Evolutionary conservation across 805 yeast species (phyloP).

Genomic region (Candida mattraensis): DNA sequence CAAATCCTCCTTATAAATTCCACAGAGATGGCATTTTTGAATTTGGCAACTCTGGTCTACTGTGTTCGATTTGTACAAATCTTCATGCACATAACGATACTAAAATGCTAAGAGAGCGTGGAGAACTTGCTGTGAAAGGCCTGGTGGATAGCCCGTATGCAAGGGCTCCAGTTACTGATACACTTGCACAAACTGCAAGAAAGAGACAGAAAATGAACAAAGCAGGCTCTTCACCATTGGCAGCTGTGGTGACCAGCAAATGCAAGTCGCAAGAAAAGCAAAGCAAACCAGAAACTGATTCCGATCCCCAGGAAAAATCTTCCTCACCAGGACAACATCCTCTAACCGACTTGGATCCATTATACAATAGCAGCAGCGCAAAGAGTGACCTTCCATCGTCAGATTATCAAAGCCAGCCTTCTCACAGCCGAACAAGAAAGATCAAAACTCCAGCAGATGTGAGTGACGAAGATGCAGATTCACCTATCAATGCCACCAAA

Average conservation of each 20-base stretch:
- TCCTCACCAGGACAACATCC: constrained; percentile 20
- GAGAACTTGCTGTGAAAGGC: constrained; percentile 34
- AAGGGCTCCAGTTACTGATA: constrained; percentile 7
- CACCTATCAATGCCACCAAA: constrained; percentile 46
- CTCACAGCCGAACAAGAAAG: too few species aligned
- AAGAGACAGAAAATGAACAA: constrained; percentile 13
- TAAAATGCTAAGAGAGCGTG: constrained; percentile 29
- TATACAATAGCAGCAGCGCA: constrained; percentile 14
- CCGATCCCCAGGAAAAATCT: constrained; percentile 2
- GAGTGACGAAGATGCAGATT: constrained; percentile 35
- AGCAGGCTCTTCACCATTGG: constrained; percentile 16
- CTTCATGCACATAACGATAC: constrained; percentile 25
- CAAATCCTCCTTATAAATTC: constrained; percentile 34
- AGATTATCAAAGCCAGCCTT: too few species aligned
- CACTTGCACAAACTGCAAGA: constrained; percentile 9
- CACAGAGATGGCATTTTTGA: constrained; percentile 35
- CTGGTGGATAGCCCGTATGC: constrained; percentile 34
- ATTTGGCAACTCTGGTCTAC: constrained; percentile 35
- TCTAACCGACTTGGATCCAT: constrained; percentile 30
- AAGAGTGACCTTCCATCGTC: too few species aligned
- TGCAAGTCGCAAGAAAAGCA: constrained; percentile 8
- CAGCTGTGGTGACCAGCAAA: constrained; percentile 6
- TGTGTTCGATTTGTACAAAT: constrained; percentile 31
- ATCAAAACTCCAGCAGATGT: constrained; percentile 6
- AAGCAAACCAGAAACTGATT: constrained; percentile 3